These are phyloP conservation scores for Cordyceps javanica DNA, from an alignment of 2,329 filamentous ascomycete genomes.

Conservation along the genomic window DNA sequence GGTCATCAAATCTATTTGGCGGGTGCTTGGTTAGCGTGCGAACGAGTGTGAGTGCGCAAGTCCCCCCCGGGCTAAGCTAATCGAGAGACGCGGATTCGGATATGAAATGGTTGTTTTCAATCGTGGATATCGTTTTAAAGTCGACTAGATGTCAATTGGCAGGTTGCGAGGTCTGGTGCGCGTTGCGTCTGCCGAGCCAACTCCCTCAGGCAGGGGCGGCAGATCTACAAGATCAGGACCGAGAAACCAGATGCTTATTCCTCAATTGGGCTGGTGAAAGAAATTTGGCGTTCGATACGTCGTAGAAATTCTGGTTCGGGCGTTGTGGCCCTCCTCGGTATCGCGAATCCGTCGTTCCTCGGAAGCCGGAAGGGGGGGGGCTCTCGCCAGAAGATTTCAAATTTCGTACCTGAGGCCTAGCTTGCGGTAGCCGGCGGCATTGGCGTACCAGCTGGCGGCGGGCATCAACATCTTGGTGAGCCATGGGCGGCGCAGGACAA, in stretches of 20 bases:
- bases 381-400: background rate
- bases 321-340: background rate
- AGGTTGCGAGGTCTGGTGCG: background rate
- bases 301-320: background rate
- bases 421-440: constrained; percentile 87
- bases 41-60: background rate
- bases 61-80: background rate
- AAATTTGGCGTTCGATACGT: too few species aligned
- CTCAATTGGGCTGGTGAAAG: background rate
- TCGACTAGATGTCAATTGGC: background rate
- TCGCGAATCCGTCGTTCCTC: background rate
- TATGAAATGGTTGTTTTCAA: background rate
- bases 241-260: too few species aligned
- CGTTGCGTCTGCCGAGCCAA: too few species aligned
- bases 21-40: background rate
- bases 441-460: constrained; percentile 79
- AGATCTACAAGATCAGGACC: too few species aligned
- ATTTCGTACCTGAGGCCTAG: constrained; percentile 73
- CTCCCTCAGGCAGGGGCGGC: too few species aligned
- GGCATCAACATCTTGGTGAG: constrained; percentile 71
- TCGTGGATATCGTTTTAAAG: background rate
- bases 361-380: background rate
- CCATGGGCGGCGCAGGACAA: constrained; percentile 80
- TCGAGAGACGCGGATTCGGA: background rate
- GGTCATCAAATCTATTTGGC: constrained; percentile 72